Percentiles rank a stretch among this genome's conserved stretches.
These are phyloP conservation scores for Diplosphaera chodatii DNA, from an alignment of 139 green algal genomes.

Conservation along the genomic window DNA sequence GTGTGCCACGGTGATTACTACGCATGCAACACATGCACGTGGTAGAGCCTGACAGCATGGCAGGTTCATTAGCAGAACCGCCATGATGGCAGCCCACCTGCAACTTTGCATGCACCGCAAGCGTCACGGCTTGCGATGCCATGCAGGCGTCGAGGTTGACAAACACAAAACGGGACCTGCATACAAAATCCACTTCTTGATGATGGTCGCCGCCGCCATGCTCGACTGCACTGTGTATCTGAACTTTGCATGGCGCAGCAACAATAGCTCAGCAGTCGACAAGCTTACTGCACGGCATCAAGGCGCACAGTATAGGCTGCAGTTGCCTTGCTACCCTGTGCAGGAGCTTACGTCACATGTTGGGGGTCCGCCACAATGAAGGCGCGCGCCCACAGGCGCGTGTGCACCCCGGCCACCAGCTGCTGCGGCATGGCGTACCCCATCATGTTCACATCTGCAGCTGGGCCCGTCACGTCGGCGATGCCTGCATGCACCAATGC, in stretches of 20 bases:
- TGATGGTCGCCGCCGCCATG: no score
- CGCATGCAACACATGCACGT: no score
- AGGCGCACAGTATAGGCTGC: no score
- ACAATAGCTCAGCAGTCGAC: no score
- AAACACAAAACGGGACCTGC: constrained; percentile 62
- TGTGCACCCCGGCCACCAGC: constrained; percentile 66
- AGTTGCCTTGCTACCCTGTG: background rate
- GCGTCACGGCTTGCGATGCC: constrained; percentile 72
- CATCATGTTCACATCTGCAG: constrained; percentile 82
- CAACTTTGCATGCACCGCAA: constrained; percentile 54
- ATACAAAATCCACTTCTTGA: background rate
- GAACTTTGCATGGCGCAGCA: no score
- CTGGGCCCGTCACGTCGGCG: constrained; percentile 69
- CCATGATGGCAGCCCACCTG: constrained; percentile 34
- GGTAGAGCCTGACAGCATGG: no score
- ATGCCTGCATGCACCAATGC: constrained; percentile 34
- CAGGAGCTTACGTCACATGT: constrained; percentile 17
- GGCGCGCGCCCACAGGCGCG: constrained; percentile 62
- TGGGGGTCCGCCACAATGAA: constrained; percentile 53
- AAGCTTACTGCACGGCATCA: no score
- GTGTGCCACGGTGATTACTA: no score
- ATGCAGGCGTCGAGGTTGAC: constrained; percentile 84
- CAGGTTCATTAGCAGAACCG: no score
- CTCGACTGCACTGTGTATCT: no score
- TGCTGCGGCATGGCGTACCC: constrained; percentile 74